phyloP scores from a whole-genome alignment of 257 asterid species.

The Oldenlandia corymbosa region DNA sequence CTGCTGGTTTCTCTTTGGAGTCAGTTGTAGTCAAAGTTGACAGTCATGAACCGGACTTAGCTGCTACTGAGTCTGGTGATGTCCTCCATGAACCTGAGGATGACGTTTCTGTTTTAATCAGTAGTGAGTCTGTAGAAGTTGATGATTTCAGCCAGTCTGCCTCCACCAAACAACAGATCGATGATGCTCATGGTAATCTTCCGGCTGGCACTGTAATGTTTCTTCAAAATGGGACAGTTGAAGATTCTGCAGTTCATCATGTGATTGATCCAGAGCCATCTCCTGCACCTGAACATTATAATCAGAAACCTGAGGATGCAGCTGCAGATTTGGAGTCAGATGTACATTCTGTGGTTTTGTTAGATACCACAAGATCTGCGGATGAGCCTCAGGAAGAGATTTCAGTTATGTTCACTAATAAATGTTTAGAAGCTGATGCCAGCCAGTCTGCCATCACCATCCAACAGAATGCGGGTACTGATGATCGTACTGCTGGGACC shows the following conservation, averaged over 20 bases:
- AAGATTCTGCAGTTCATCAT: too few relatives aligned
- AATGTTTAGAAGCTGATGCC: not conserved
- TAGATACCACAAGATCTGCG: too few relatives aligned
- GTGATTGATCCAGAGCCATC: slow-evolving; percentile 1
- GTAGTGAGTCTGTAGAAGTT: not conserved
- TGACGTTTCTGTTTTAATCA: not conserved
- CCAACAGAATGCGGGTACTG: not conserved
- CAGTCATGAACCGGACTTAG: too few relatives aligned
- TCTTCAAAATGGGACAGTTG: slow-evolving; percentile 8
- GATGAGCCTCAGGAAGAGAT: not conserved
- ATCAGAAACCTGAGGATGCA: slow-evolving; percentile 6
- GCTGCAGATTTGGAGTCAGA: not conserved
- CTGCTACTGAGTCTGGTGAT: too few relatives aligned
- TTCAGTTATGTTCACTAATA: slow-evolving; percentile 1
- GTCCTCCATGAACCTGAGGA: too few relatives aligned
- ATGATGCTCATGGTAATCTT: not conserved
- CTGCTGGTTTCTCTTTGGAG: too few relatives aligned
- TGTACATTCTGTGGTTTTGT: not conserved
- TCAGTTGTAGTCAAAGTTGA: too few relatives aligned
- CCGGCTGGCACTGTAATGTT: not conserved
- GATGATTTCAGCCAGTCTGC: not conserved
- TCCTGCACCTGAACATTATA: not conserved
- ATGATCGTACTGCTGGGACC: not conserved
- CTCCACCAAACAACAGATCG: not conserved
- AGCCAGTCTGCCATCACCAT: not conserved